Evolutionary conservation across 106 monocot genomes (phyloP), one percentile per base, ranked within the genome.

Genomic region (Acanthochlamys bracteata): DNA sequence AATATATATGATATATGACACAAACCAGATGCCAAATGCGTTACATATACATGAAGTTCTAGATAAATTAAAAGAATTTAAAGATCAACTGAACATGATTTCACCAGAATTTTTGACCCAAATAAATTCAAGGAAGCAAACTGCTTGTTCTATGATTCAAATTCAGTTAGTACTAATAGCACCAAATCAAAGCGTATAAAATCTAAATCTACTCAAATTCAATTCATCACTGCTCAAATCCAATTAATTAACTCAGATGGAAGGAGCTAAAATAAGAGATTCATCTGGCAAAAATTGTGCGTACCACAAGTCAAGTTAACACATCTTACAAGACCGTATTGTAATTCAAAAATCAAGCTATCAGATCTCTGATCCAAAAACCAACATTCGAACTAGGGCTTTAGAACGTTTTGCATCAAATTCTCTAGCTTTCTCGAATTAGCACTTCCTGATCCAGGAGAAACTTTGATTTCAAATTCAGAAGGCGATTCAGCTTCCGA

Each of bases 361-460:
- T 46, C 45, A 46, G 14, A 14, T 8, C 11, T 46, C 14, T 10
- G 8, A 14, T 10, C 8, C 45, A 54, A n/a, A 54, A 54, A 54
- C 53, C 19, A 54, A 17, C 7, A 54, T 54, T 11, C 7, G 23
- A 42, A 25, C 49, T 55, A 43, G 43, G 41, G 69, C 22, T 41
- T 16, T 6, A 39, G 60, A 17, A 40, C 59, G 20, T 12, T 9
- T 26, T 25, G 9, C n/a, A 49, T 49, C 10, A 49, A 49, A 3
- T 49, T 17, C 2, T 17, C 49, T 60, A 79, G 69, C 73, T 69
- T 79, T 79, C 41, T 68, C 15, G 63, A 68, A n/a, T 67, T 74
- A 40, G 68, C 43, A 27, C 60, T 60, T 12, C 53, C 49, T 11
- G 20, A 20, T 42, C 46, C 47, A 7, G 66, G 46, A 11, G 66